phyloP scores from a whole-genome alignment of 1,139 yeast genomes.

The Scheffersomyces stambukii region DNA sequence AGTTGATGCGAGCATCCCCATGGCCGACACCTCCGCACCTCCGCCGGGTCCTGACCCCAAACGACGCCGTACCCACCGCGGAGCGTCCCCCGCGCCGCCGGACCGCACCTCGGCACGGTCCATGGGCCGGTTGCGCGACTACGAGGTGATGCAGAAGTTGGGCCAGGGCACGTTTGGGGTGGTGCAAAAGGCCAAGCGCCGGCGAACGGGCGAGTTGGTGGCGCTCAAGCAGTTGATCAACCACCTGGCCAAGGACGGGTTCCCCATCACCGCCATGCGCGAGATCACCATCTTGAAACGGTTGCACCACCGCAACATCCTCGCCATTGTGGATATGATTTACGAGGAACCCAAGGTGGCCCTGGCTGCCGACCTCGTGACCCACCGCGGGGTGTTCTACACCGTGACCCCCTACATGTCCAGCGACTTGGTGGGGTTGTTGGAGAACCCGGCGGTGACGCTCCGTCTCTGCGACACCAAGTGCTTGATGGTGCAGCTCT shows the following conservation, averaged over 20 bases:
- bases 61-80: too few species aligned
- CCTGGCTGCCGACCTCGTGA: constrained; percentile 28
- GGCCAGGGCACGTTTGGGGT: constrained; percentile 51
- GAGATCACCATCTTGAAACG: constrained; percentile 82
- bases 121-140: constrained; percentile 32
- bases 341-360: constrained; percentile 52
- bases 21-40: too few species aligned
- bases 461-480: constrained; percentile 69
- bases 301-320: constrained; percentile 64
- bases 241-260: constrained; percentile 84
- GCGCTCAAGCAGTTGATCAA: constrained; percentile 75
- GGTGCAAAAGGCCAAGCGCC: constrained; percentile 40
- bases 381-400: constrained; percentile 57
- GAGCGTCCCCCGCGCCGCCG: too few species aligned
- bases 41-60: too few species aligned
- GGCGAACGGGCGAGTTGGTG: constrained; percentile 28
- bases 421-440: constrained; percentile 87
- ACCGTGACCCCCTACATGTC: constrained; percentile 95
- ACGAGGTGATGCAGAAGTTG: constrained; percentile 33
- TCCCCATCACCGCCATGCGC: constrained; percentile 93
- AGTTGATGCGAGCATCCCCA: too few species aligned
- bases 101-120: too few species aligned
- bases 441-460: constrained; percentile 73
- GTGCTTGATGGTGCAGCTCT: constrained; percentile 74
- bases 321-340: constrained; percentile 80